A percentile compares a stretch with the other conserved stretches of the same genome.
These are phyloP conservation scores for Heliamphora pulchella DNA, from an alignment of 179 eudicot genomes.

Conservation along the genomic window DNA sequence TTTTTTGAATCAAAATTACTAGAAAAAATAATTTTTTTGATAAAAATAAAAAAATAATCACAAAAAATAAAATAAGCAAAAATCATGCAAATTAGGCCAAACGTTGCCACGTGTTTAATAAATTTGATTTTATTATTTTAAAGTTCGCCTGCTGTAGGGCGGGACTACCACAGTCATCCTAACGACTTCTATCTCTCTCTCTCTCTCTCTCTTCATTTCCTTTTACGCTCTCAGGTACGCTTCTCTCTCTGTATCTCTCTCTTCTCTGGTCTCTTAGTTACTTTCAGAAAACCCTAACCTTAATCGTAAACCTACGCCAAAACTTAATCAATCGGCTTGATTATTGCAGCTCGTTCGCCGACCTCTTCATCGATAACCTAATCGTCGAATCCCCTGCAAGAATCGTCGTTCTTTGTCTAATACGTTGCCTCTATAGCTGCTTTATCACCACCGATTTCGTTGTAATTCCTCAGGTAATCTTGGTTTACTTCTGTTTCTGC, in stretches of 20 bases:
- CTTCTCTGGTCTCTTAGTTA: neutral
- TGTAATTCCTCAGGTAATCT: neutral
- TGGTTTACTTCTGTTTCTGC: neutral
- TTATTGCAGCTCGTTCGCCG: constrained; percentile 1
- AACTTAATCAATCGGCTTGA: neutral
- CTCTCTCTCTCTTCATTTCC: neutral
- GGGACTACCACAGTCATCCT: neutral
- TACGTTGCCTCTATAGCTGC: neutral
- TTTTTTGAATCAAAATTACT: too few species aligned
- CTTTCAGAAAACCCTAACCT: constrained; percentile 10
- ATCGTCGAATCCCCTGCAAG: neutral
- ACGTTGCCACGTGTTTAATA: too few species aligned
- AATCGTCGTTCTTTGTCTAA: neutral
- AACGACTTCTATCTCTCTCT: neutral
- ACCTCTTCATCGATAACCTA: neutral
- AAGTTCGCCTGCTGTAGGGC: constrained; percentile 10
- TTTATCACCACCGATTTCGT: neutral
- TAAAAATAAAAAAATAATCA: too few species aligned
- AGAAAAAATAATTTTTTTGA: too few species aligned
- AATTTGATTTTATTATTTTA: neutral
- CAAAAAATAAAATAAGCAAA: too few species aligned
- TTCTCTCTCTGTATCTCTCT: neutral
- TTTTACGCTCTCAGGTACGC: neutral
- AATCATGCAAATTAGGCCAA: too few species aligned
- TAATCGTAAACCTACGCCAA: neutral